Base-by-base conservation (phyloP, 176 grass and related monocot species). In the Urochloa ruziziensis region DNA sequence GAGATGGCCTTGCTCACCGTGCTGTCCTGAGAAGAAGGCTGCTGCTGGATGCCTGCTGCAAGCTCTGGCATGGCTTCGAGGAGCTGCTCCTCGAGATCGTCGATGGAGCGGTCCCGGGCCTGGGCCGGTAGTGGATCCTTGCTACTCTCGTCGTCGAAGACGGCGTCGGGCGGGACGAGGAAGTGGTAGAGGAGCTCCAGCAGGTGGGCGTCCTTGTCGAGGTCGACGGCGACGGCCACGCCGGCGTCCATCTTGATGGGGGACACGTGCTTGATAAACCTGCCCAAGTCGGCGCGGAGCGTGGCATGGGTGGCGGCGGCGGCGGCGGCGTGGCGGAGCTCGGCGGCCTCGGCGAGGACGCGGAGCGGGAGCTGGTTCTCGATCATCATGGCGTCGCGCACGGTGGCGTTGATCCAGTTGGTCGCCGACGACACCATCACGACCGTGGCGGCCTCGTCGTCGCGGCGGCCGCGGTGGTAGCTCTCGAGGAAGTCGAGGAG, bases 341-440 rank as follows among this genome's bases (percentile, higher is more conserved):
- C 48, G 43, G 93, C n/a, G 57, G 84, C 80, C 42, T 37, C 36
- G 3, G 62, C 62, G 13, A 97, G 75, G 24, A 91, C 80, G 78
- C 75, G 68, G 62, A 93, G 89, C 1, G 91, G 89, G 54, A 93
- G 77, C 85, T 93, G 91, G 68, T 97, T 97, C 85, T 97, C 91
- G 4, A 97, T 81, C 91, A 97, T 97, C 86, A 97, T 62, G 21
- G 76, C 73, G 80, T 97, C 91, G 4, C 91, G 84, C n/a, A 93
- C 71, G 19, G 89, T 80, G 40, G 66, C 51, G 48, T 91, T 91
- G 62, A 97, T 91, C 72, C 88, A 87, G 85, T 75, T 87, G 28
- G 36, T 9, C 21, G 85, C 56, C 40, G 91, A 97, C 3, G 91
- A 89, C 19, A 93, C 60, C 73, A 80, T 87, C 73, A 80, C 85